phyloP scores from a whole-genome alignment of 2,329 filamentous ascomycete genomes.

The Stromatinia cepivora region DNA sequence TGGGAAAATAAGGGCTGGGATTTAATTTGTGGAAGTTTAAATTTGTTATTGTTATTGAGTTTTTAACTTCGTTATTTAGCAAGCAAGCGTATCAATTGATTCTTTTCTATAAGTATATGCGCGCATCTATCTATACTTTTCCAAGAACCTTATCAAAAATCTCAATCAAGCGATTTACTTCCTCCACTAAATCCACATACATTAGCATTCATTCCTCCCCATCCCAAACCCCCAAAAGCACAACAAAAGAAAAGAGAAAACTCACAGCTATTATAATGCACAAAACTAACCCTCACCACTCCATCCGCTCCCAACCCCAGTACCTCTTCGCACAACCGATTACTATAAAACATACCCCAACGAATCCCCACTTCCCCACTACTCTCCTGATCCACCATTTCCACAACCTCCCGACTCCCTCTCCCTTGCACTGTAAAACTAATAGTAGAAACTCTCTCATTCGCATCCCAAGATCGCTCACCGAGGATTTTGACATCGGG shows the following conservation, averaged over 20 bases:
- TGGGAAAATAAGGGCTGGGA: not conserved
- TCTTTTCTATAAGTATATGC: not conserved
- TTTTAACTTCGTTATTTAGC: not conserved
- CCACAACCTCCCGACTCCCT: slow-evolving; percentile 58
- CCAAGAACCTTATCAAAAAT: slow-evolving; percentile 48
- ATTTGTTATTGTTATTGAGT: not conserved
- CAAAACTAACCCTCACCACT: slow-evolving; percentile 67
- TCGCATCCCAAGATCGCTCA: slow-evolving; percentile 49
- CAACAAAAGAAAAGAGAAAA: slow-evolving; percentile 27
- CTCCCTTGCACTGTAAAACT: slow-evolving; percentile 62
- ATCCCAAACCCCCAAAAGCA: not conserved
- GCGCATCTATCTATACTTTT: not conserved
- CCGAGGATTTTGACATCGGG: slow-evolving; percentile 60
- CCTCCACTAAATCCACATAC: slow-evolving; percentile 49
- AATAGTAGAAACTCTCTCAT: slow-evolving; percentile 62
- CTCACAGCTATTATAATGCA: slow-evolving; percentile 71
- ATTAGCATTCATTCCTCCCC: slow-evolving; percentile 22
- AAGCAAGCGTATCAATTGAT: not conserved
- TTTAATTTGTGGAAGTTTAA: not conserved
- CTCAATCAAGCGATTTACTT: slow-evolving; percentile 54
- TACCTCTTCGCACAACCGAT: slow-evolving; percentile 60
- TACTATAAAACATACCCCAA: slow-evolving; percentile 69
- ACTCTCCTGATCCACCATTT: slow-evolving; percentile 59
- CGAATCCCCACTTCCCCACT: slow-evolving; percentile 58
- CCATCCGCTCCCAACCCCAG: slow-evolving; percentile 60